These are phyloP conservation scores for Acanthamoeba lenticulata DNA, from an alignment of 208 protist genomes.

Conservation along the genomic window DNA sequence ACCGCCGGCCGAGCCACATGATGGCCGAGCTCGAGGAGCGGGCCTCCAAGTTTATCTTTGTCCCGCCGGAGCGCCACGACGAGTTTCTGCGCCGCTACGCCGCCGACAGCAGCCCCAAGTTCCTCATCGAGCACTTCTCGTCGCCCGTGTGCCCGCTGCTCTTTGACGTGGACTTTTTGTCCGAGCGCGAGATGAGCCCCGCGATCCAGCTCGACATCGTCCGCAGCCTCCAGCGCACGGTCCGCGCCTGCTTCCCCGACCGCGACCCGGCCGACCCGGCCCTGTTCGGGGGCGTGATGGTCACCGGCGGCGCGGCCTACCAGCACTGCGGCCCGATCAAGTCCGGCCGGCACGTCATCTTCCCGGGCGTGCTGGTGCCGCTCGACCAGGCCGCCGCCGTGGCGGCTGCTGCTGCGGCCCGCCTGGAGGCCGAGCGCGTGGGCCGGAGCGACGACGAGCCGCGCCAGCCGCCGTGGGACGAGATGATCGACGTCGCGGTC, in stretches of 20 bases:
- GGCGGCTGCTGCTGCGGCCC: background rate
- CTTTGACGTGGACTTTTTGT: conserved; percentile 15
- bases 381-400: background rate
- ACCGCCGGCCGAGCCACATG: conserved; percentile 22
- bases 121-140: conserved; percentile 13
- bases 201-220: background rate
- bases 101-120: background rate
- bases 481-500: conserved; percentile 41
- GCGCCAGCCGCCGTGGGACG: background rate
- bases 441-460: background rate
- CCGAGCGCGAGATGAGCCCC: background rate
- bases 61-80: background rate
- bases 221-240: background rate
- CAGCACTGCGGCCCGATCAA: conserved; percentile 17
- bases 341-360: conserved; percentile 21
- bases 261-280: background rate
- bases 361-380: background rate
- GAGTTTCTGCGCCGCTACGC: conserved; percentile 22
- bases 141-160: background rate
- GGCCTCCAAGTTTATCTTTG: conserved; percentile 17
- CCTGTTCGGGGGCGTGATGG: background rate
- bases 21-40: background rate
- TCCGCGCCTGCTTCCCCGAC: background rate
- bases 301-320: background rate
- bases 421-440: background rate